phyloP scores from a whole-genome alignment of 371 early-diverging fungal genomes.

The Haplosporangium sp. region DNA sequence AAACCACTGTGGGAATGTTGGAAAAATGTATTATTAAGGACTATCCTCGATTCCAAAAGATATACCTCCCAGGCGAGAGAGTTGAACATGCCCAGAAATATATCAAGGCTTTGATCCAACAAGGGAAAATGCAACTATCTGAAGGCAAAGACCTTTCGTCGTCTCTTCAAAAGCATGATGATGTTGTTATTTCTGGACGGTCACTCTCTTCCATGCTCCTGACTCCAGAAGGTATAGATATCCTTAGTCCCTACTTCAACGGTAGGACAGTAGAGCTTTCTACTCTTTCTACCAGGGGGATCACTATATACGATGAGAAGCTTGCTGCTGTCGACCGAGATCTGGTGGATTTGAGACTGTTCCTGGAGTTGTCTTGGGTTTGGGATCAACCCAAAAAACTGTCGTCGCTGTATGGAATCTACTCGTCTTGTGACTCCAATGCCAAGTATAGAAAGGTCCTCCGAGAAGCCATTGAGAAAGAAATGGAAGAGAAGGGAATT shows the following conservation, averaged over 20 bases:
- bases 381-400: conserved; percentile 17
- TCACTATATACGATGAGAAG: not conserved
- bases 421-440: not conserved
- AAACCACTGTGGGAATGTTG: conserved; percentile 2
- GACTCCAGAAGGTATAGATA: conserved; percentile 12
- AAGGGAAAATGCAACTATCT: not conserved
- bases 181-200: conserved; percentile 2
- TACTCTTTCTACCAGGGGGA: not conserved
- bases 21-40: conserved; percentile 7
- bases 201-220: not conserved
- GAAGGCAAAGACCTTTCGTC: not conserved
- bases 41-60: conserved; percentile 33
- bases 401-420: not conserved
- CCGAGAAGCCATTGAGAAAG: not conserved
- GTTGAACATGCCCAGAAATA: not conserved
- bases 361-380: conserved; percentile 8
- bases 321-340: conserved; percentile 9
- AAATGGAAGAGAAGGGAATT: not conserved
- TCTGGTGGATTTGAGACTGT: conserved; percentile 18
- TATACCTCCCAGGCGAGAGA: conserved; percentile 30
- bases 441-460: not conserved
- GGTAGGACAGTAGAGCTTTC: not conserved
- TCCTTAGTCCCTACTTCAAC: conserved; percentile 20
- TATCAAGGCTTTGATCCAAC: not conserved
- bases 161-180: not conserved